phyloP scores from a whole-genome alignment of 805 yeast genomes.

The Starmerella floris region DNA sequence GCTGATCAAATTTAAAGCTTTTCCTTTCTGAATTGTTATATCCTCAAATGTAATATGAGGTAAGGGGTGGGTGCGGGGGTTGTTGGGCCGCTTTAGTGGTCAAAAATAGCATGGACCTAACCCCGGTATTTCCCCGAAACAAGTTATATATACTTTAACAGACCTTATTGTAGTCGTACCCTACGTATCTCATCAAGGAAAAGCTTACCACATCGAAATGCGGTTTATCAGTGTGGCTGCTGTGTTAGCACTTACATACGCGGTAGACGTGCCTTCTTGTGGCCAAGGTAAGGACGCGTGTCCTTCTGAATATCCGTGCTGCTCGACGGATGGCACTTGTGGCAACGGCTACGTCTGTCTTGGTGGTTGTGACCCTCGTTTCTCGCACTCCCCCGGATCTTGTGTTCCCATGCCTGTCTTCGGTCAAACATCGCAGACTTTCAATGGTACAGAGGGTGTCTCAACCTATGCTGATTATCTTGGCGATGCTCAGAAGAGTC shows the following conservation, averaged over 20 bases:
- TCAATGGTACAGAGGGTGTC: slow-evolving; percentile 26
- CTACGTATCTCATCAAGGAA: no score
- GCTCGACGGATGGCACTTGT: slow-evolving; percentile 67
- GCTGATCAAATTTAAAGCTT: no score
- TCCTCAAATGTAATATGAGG: no score
- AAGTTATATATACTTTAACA: no score
- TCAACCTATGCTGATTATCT: slow-evolving; percentile 35
- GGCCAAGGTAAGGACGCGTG: slow-evolving; percentile 33
- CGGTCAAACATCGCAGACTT: slow-evolving; percentile 23
- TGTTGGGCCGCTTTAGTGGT: no score
- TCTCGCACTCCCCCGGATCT: slow-evolving; percentile 47
- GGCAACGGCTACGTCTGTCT: slow-evolving; percentile 69
- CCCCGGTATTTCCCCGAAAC: no score
- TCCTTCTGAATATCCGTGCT: slow-evolving; percentile 74
- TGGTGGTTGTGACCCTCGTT: slow-evolving; percentile 76
- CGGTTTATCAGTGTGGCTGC: slow-evolving; percentile 3
- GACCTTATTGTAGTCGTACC: no score
- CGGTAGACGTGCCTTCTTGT: slow-evolving; percentile 17
- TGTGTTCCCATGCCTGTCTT: slow-evolving; percentile 76
- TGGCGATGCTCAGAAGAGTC: slow-evolving; percentile 56
- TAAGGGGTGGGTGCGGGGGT: no score
- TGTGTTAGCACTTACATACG: slow-evolving; percentile 7
- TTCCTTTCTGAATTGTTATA: no score
- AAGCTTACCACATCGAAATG: no score
- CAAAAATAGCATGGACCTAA: no score